Base-by-base conservation (phyloP, 805 yeast species). In the Saccharomycopsis sp. region DNA sequence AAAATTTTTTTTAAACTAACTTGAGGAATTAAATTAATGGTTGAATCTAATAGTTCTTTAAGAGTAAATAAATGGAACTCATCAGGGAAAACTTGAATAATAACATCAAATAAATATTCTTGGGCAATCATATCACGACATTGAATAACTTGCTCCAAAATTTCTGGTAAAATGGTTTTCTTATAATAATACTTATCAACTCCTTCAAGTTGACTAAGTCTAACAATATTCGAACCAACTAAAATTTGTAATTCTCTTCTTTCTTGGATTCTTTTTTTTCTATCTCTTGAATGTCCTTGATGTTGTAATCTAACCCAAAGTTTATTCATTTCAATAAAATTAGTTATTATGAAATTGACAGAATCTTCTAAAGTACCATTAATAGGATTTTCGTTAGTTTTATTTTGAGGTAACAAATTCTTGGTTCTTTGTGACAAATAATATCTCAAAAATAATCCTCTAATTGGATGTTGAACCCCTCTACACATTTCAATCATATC, bases 401-500 rank as follows among this genome's bases (percentile, higher is more conserved):
- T 17, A 5, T 18, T 13, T 19, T 26, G 43, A 12, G 66, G 62
- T n/a, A 66, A 45, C 18, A 63, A 49, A 36, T 51, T 55, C 48
- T 87, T 81, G 13, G 85, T 80, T 50, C 88, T 66, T 56, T 89
- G 97, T 3, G 87, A 76, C 29, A 92, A 63, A 58, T 86, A 92
- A 62, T 92, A 88, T 36, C 98, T 67, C 52, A 92, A 63, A 57
- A 92, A 92, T 46, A 92, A 63, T 2, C 98, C 98, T 43, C 96
- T 67, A 23, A 86, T 74, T 1, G 98, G 98, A 54, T 86, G 89
- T 59, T 92, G 98, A 2, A 89, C 95, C 13, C 96, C 98, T 31
- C 94, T 72, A 49, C 94, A 80, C 98, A 92, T 92, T 59, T 92
- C 98, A 52, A 89, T 79, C 94, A 92, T 81, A 56, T 92, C 98